phyloP scores from a whole-genome alignment of 1,139 yeast genomes.

The Hansenula sp. region DNA sequence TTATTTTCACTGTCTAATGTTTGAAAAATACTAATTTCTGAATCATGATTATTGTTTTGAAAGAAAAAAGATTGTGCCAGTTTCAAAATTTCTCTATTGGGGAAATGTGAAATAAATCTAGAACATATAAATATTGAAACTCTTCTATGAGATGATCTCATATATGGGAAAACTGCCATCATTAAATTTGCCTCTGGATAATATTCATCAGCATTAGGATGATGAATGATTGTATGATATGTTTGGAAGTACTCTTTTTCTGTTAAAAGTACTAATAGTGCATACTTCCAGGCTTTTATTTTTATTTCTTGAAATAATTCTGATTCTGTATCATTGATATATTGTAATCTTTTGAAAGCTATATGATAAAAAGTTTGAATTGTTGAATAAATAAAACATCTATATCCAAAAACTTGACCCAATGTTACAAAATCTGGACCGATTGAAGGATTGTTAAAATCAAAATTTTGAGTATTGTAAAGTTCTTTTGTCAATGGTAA shows the following conservation, averaged over 20 bases:
- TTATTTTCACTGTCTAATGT: not conserved
- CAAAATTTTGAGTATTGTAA: conserved; percentile 1
- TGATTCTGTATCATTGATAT: not conserved
- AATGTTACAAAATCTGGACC: conserved; percentile 5
- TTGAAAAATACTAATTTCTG: not conserved
- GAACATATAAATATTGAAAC: not conserved
- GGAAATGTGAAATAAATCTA: not conserved
- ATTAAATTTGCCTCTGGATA: not conserved
- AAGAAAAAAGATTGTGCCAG: not conserved
- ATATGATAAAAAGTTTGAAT: conserved; percentile 14
- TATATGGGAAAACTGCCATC: not conserved
- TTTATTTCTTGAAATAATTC: not conserved
- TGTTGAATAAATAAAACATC: conserved; percentile 6
- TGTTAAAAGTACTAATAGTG: not conserved
- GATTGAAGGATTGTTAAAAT: conserved; percentile 7
- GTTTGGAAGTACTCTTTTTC: not conserved
- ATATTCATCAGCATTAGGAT: not conserved
- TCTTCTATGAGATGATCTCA: not conserved
- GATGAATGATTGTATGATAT: not conserved
- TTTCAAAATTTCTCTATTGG: not conserved
- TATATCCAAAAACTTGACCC: conserved; percentile 7
- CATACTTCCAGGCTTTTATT: not conserved
- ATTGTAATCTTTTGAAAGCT: conserved; percentile 7
- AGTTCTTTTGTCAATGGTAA: conserved; percentile 9
- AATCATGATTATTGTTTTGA: not conserved